Percentiles rank a stretch among this genome's conserved stretches.
These are phyloP conservation scores for Mycogone perniciosa DNA, from an alignment of 2,329 filamentous ascomycete genomes.

Conservation along the genomic window DNA sequence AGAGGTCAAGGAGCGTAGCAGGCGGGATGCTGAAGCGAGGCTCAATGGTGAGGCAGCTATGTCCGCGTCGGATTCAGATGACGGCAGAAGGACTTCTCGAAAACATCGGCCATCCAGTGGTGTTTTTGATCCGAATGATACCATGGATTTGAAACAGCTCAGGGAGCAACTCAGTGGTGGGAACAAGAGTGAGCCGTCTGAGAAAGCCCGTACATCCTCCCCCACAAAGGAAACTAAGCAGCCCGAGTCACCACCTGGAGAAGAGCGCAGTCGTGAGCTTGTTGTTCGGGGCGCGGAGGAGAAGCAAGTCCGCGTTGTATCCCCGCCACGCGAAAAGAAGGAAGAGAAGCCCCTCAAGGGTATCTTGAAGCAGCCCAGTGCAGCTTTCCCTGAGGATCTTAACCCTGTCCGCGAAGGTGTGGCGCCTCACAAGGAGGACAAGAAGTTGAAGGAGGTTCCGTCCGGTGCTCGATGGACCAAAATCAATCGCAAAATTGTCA, in stretches of 20 bases:
- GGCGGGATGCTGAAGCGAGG: slow-evolving; percentile 34
- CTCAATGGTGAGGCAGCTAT: slow-evolving; percentile 30
- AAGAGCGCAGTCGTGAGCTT: slow-evolving; percentile 37
- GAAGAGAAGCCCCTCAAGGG: slow-evolving; percentile 69
- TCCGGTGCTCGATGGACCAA: slow-evolving; percentile 86
- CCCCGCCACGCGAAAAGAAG: slow-evolving; percentile 57
- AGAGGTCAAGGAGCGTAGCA: slow-evolving; percentile 25
- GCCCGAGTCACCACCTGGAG: slow-evolving; percentile 15
- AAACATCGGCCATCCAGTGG: slow-evolving; percentile 32
- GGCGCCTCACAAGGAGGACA: slow-evolving; percentile 84
- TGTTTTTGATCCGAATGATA: slow-evolving; percentile 48
- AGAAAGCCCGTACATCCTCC: slow-evolving; percentile 14
- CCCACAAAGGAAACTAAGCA: slow-evolving; percentile 15
- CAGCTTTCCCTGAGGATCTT: slow-evolving; percentile 79
- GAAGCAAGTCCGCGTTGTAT: slow-evolving; percentile 60
- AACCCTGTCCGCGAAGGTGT: slow-evolving; percentile 83
- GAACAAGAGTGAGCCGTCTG: slow-evolving; percentile 14
- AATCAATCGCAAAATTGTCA: slow-evolving; percentile 81
- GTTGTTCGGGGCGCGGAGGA: slow-evolving; percentile 30
- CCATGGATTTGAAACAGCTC: slow-evolving; percentile 42
- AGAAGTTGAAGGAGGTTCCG: slow-evolving; percentile 64
- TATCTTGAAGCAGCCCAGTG: slow-evolving; percentile 77
- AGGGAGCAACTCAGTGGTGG: slow-evolving; percentile 45
- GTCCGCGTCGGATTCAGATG: slow-evolving; percentile 36
- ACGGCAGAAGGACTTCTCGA: slow-evolving; percentile 33